Evolutionary conservation across 768 basidiomycete genomes (phyloP), one percentile per base, ranked within the genome.

Genomic region (Boletus subcaerulescens): DNA sequence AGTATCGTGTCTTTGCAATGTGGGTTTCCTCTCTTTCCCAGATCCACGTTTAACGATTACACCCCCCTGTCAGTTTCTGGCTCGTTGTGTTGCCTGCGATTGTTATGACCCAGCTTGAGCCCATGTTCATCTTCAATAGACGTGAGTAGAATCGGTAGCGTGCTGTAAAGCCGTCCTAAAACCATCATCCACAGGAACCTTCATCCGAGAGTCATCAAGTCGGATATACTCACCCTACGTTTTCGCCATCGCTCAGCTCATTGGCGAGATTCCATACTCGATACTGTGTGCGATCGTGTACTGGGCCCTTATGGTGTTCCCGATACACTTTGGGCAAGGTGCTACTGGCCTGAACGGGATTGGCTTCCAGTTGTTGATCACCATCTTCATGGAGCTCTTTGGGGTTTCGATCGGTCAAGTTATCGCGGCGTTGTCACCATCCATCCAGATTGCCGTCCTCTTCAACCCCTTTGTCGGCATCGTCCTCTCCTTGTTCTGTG

Each of bases 191-290:
- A 33, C 41, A 76, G 75, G 68, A 18, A 71, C 71, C 38, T 77
- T 77, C 59, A 72, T 76, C 22, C 63, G 69, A 57, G 91, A 93
- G 73, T 79, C 89, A 0, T 89, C 86, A 3, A 89, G 88, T 72
- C 82, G 88, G 56, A 93, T 94, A 64, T 94, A 94, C 71, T 89
- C 86, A 0, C 86, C 90, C 0, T 85, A 85, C 53, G 89, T 92
- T 20, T 95, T 95, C 66, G 88, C 91, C 31, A 79, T 91, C 33
- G 84, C 86, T 3, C 93, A 94, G 65, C 76, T 94, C 24, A 66
- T 90, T 14, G 86, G 91, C 41, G 92, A 96, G 70, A 79, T 89
- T 52, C 93, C 91, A 0, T 89, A 86, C 69, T 85, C 80, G 45
- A 65, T 88, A 32, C 63, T 89, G 14, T 92, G 89, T 60, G 86